Evolutionary conservation across 306 rosid species (phyloP).

Genomic region (Fagus sylvatica): DNA sequence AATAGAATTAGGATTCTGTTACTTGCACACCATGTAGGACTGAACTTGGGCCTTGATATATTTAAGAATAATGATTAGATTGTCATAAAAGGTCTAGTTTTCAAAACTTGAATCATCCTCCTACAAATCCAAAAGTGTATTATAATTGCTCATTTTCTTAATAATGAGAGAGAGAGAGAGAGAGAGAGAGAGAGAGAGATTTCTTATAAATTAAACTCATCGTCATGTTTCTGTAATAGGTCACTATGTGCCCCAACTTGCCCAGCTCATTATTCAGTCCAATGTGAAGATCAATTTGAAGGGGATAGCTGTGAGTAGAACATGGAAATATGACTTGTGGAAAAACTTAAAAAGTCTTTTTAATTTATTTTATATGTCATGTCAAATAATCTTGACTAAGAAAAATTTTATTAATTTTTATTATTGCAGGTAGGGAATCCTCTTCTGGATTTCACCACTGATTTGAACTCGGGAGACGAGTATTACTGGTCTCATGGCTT

Average conservation of each 20-base stretch:
- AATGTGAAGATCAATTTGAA: conserved; percentile 33
- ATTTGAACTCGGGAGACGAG: conserved; percentile 20
- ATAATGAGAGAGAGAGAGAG: too few relatives aligned
- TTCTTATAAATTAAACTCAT: neutral
- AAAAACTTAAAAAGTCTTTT: neutral
- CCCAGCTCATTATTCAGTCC: conserved; percentile 37
- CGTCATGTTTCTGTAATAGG: conserved; percentile 20
- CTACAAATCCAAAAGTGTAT: too few relatives aligned
- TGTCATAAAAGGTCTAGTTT: too few relatives aligned
- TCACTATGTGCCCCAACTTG: conserved; percentile 53
- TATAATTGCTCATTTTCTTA: too few relatives aligned
- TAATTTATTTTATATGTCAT: neutral
- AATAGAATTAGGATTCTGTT: too few relatives aligned
- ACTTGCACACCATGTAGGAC: too few relatives aligned
- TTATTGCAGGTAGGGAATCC: conserved; percentile 43
- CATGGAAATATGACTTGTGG: neutral
- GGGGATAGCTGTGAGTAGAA: conserved; percentile 44
- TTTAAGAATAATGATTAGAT: too few relatives aligned
- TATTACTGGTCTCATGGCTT: conserved; percentile 46
- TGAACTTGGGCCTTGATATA: too few relatives aligned
- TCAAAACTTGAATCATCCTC: too few relatives aligned
- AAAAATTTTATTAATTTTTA: neutral
- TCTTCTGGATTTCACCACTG: conserved; percentile 31
- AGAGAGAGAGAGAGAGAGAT: too few relatives aligned
- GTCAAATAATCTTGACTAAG: neutral